Percentiles rank a stretch among this genome's conserved stretches.
Conservation (phyloP, 2,329 filamentous ascomycete species). For the Pseudogymnoascus sp. region DNA sequence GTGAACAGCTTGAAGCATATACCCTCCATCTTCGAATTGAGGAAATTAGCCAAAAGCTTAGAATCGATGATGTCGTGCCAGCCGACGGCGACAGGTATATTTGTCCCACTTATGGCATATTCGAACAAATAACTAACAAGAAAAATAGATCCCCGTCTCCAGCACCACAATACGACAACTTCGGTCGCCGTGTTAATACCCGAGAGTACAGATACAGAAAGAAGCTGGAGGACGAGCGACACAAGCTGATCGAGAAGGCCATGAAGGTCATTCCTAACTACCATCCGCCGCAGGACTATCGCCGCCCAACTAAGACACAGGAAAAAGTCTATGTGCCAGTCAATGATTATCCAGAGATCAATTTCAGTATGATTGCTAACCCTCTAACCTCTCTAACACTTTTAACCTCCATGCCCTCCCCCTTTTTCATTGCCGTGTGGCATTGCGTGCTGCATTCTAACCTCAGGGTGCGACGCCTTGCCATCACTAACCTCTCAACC, state of each 20-base stretch:
- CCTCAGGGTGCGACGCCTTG: constrained; percentile 22
- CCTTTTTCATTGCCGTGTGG: constrained; percentile 35
- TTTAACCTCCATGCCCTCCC: constrained; percentile 35
- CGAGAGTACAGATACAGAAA: constrained; percentile 98
- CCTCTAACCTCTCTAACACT: constrained; percentile 73
- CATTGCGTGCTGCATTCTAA: constrained; percentile 25
- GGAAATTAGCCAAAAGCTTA: constrained; percentile 97
- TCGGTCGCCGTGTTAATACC: constrained; percentile 98
- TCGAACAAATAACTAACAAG: background rate
- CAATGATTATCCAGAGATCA: constrained; percentile 99
- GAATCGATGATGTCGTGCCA: constrained; percentile 97
- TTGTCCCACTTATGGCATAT: constrained; percentile 4
- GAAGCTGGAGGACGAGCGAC: constrained; percentile 94
- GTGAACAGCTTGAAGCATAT: constrained; percentile 95
- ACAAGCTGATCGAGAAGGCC: constrained; percentile 97
- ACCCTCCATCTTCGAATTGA: constrained; percentile 94
- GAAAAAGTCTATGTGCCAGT: constrained; percentile 99
- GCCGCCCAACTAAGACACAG: constrained; percentile 98
- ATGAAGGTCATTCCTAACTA: constrained; percentile 99
- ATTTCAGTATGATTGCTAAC: constrained; percentile 99
- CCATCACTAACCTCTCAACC: constrained; percentile 30
- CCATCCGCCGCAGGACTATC: constrained; percentile 95
- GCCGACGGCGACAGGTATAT: constrained; percentile 89
- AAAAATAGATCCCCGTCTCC: constrained; percentile 78
- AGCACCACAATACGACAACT: constrained; percentile 96